Base-by-base conservation (phyloP, 345 rosid genomes). In the Melaleuca alternifolia region DNA sequence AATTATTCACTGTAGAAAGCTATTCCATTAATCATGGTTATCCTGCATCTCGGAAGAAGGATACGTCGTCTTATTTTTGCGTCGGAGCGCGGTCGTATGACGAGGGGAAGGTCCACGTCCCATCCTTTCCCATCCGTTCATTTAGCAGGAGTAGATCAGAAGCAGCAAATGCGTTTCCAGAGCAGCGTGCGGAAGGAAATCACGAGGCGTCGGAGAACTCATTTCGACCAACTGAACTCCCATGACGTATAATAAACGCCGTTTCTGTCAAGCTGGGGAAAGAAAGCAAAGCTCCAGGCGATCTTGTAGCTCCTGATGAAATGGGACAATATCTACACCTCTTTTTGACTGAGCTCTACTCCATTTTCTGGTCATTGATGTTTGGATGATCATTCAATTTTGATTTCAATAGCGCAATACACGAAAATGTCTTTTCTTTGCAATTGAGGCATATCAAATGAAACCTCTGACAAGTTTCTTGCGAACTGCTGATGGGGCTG, bases 391-490 rank as follows among this genome's bases (percentile, higher is more conserved):
- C 44, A 65, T 65, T 16, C 23, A 1, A 30, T 65, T 65, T 65
- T 0, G 77, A 65, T 65, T 65, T 7, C 44, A 65, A 33, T 30
- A 11, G 8, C 23, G 2, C 11, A 65, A 30, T 65, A 65, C 3
- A 30, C 46, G 15, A 10, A 61, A n/a, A 16, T 59, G 26, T n/a
- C 18, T 33, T 65, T 0, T 13, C 18, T 33, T 33, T 33, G 33
- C 79, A 16, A 15, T 65, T 13, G 20, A 14, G 15, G 41, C 37
- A 14, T 10, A 10, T 65, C 24, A 65, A 33, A 65, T 33, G 46
- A 9, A 65, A 8, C 16, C 21, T 5, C 21, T 2, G 5, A 1
- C 0, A 3, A 15, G 33, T 65, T 65, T 3, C 77, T 6, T 14
- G 41, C 6, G 79, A 61, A 6, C 37, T n/a, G 14, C 41, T 28